Base-by-base conservation (phyloP, 2,329 filamentous ascomycete genomes). In the Claviceps sorghi region DNA sequence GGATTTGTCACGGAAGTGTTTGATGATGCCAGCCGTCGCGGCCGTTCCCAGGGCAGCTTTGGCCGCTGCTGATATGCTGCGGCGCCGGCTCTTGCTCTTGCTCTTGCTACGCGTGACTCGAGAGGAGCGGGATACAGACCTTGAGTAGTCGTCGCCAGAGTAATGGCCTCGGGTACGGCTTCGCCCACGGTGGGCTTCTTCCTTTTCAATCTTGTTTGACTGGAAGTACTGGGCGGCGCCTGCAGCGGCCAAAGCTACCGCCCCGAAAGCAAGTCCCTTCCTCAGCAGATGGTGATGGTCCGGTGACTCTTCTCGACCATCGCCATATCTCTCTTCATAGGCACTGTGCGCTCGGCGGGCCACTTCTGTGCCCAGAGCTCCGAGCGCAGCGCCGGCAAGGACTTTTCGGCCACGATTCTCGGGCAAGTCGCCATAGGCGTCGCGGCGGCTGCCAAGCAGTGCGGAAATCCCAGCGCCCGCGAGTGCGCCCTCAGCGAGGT, bases 201-300 rank as follows among this genome's bases (percentile, higher is more conserved):
- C 80, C 60, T 76, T 79, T 45, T 82, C 77, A 45, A 76, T 64
- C 60, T 79, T 81, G 64, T 72, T 77, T 58, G 75, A 73, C 56
- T 82, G 75, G 61, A 78, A 76, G 60, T 82, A 82, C 61, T 83
- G 82, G 56, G 79, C 74, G 5, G 80, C 80, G n/a, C 80, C 80
- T 3, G 80, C 79, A 21, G 81, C 77, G 8, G 80, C 80, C 26
- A 83, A 70, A 17, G 79, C 80, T 22, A 80, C 79, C 10, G 79
- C 80, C 9, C 80, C 80, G 43, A 83, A 71, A 34, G 79, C 80
- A 22, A 83, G 68, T 22, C 79, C 80, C 1, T 78, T 81, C 63
- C 80, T 80, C 52, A 83, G 67, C 48, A 73, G 73, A 43, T 71
- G 73, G 41, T 71, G 68, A 49, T 69, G 66, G 42, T 72, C 65